Evolutionary conservation across 495 filamentous ascomycete genomes (phyloP), one percentile per base, ranked within the genome.

Genomic region (Neurospora sp.): DNA sequence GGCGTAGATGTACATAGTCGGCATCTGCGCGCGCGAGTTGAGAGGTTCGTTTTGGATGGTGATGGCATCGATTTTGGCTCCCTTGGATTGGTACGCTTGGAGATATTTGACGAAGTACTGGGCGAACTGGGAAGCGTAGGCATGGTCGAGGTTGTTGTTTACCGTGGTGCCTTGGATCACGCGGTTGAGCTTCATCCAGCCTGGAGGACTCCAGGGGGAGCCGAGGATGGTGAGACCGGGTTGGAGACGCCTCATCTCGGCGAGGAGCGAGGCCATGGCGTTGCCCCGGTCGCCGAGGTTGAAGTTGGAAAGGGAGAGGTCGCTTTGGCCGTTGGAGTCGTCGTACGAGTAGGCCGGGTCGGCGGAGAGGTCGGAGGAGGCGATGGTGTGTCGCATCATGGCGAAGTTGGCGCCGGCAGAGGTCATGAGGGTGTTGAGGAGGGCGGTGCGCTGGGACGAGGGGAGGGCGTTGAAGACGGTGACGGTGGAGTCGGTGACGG

Each of bases 61-160:
- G 73, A 89, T 85, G 14, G 86, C 87, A 69, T 89, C 84, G 69
- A 89, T 79, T 11, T 73, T 79, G 10, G 81, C 84, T 0, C 86
- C 87, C 8, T 79, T 76, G 6, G 74, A 72, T 39, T 78, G 72
- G 74, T 81, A 89, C 4, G 87, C 85, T 71, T 89, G 82, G 54
- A 89, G 82, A 75, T 89, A 89, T 76, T 86, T 86, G 40, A 86
- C 84, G 71, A 88, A 89, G 78, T 89, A 89, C 72, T 88, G 78
- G 0, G 85, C 85, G 72, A 84, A 87, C 20, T 80, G 76, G 44
- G 76, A 79, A 38, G 83, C 80, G 75, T 88, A 88, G 35, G 82
- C 80, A 70, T 83, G 78, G 75, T 89, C 85, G 37, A 89, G 79
- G 72, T 84, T 84, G 75, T 89, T 89, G 74, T 87, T 82, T 35